phyloP scores from a whole-genome alignment of 1,284 basidiomycete species.

The Papiliotrema terrestris region DNA sequence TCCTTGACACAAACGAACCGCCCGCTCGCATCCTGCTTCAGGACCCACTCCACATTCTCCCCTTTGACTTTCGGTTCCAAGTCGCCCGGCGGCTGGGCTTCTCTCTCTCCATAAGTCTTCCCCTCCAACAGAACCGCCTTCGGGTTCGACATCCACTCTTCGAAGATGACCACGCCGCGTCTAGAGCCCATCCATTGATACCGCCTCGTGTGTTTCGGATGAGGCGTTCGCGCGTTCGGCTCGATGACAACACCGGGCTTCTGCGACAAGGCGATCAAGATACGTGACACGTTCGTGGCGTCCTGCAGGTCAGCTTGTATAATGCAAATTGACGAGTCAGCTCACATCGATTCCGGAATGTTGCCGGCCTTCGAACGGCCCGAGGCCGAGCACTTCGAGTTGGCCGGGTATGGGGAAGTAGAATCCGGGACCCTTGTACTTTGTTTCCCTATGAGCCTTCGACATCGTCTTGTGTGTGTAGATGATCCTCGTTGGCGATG shows the following conservation, averaged over 20 bases:
- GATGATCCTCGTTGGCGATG: constrained; percentile 12
- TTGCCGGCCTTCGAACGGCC: constrained; percentile 68
- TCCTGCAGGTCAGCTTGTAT: constrained; percentile 56
- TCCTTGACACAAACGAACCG: not conserved
- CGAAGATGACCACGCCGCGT: constrained; percentile 43
- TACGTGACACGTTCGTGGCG: constrained; percentile 74
- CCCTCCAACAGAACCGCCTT: not conserved
- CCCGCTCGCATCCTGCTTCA: not conserved
- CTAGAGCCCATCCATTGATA: constrained; percentile 47
- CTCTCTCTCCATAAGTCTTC: not conserved
- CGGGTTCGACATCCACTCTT: constrained; percentile 26
- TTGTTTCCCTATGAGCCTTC: constrained; percentile 1
- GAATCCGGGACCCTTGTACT: constrained; percentile 19
- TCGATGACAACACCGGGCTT: constrained; percentile 60
- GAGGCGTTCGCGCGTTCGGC: constrained; percentile 68
- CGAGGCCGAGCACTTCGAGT: constrained; percentile 45
- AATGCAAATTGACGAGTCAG: constrained; percentile 19
- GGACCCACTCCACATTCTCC: not conserved
- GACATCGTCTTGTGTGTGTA: constrained; percentile 23
- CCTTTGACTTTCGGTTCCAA: not conserved
- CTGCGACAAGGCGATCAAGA: constrained; percentile 68
- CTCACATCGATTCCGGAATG: constrained; percentile 85
- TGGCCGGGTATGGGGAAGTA: constrained; percentile 45
- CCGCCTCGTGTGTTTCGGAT: constrained; percentile 45
- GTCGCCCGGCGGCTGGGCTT: not conserved